These are phyloP conservation scores for Fusarium temperatum DNA, from an alignment of 2,329 filamentous ascomycete genomes.

Conservation along the genomic window DNA sequence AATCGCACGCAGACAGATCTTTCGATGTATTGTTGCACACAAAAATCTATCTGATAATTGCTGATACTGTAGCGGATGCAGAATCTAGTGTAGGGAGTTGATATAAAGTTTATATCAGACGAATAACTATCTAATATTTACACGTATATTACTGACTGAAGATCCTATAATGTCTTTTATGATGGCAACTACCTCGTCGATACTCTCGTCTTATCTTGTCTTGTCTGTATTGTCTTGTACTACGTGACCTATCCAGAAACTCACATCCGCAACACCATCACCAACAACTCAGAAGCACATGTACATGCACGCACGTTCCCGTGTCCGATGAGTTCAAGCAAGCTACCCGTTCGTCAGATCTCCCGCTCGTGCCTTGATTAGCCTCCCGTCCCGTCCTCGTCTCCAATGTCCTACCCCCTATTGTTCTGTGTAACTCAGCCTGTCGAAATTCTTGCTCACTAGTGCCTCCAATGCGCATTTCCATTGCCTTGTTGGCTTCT, in stretches of 20 bases:
- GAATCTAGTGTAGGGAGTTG: background rate
- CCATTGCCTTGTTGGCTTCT: background rate
- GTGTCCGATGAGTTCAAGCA: constrained; percentile 44
- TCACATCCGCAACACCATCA: background rate
- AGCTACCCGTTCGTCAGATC: constrained; percentile 42
- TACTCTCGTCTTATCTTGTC: background rate
- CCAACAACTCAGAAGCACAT: constrained; percentile 23
- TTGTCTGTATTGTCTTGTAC: background rate
- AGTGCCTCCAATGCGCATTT: background rate
- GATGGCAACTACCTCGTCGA: background rate
- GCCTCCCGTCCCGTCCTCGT: constrained; percentile 22
- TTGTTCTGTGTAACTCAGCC: constrained; percentile 3
- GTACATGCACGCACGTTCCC: constrained; percentile 40
- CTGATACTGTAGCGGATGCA: background rate
- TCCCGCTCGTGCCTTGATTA: constrained; percentile 25
- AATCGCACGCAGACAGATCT: background rate
- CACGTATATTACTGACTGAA: background rate
- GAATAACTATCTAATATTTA: background rate
- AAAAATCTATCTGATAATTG: background rate
- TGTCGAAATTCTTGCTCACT: background rate
- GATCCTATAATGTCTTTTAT: background rate
- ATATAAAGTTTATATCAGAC: background rate
- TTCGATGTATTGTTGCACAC: constrained; percentile 7
- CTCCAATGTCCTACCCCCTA: constrained; percentile 13
- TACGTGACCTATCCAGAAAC: constrained; percentile 1